phyloP scores from a whole-genome alignment of 2,329 filamentous ascomycete genomes.

The Catunica adiposa region DNA sequence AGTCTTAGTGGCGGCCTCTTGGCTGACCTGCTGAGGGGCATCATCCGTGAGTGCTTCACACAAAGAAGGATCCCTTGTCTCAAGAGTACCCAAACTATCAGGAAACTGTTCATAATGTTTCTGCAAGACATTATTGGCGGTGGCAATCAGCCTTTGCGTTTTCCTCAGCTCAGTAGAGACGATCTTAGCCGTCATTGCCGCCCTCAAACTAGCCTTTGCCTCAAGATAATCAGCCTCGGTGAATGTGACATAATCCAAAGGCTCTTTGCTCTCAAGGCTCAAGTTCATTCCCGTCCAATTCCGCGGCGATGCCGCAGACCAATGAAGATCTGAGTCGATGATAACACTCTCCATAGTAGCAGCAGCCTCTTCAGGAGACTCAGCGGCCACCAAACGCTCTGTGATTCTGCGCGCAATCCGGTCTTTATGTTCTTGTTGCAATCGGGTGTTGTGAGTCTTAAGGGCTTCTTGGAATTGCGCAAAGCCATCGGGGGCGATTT shows the following conservation, averaged over 20 bases:
- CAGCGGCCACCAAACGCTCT: not conserved
- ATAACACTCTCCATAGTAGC: constrained; percentile 2
- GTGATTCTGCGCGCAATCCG: not conserved
- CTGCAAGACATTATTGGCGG: not conserved
- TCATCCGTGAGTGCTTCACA: no score
- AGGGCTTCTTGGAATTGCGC: constrained; percentile 1
- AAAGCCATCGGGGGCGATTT: constrained; percentile 8
- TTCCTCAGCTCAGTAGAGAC: constrained; percentile 3
- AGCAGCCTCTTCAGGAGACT: not conserved
- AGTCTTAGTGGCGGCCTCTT: no score
- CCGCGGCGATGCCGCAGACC: constrained; percentile 13
- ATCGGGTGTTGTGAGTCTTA: constrained; percentile 1
- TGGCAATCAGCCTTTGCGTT: not conserved
- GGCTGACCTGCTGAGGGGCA: no score
- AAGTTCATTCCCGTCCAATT: constrained; percentile 11
- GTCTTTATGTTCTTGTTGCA: constrained; percentile 8
- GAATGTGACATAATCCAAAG: not conserved
- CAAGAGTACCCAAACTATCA: not conserved
- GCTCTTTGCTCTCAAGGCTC: not conserved
- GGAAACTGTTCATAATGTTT: not conserved
- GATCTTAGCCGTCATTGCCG: not conserved
- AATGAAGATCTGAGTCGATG: constrained; percentile 13
- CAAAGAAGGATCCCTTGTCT: no score
- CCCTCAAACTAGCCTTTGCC: constrained; percentile 2
- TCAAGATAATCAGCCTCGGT: constrained; percentile 12